Evolutionary conservation across 2,329 filamentous ascomycete genomes (phyloP), one percentile per base, ranked within the genome.

Genomic region (Claviceps sp.): DNA sequence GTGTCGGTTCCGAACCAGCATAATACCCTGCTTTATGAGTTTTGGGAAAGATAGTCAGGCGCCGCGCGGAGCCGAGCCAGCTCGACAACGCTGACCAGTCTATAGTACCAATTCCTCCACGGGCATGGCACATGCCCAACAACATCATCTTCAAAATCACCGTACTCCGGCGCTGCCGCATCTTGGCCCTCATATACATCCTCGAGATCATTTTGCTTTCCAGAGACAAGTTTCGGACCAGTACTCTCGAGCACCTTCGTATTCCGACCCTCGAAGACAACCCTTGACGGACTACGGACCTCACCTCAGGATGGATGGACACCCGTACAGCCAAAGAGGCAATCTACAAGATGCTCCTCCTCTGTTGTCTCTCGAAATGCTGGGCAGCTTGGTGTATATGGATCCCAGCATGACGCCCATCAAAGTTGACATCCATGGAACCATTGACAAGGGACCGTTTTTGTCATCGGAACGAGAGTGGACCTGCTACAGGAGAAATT

Each of bases 401-500:
- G 77, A 86, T 47, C 65, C 61, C 6, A 64, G 59, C 14, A 57
- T 59, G 47, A 69, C 71, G 2, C 70, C 73, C 1, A 75, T 93
- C 57, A 83, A 82, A 56, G 76, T 86, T 20, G 83, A 86, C 14
- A 86, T 95, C 56, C 76, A 83, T 34, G 87, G 86, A 38, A 84
- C 81, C 60, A 88, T 95, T 54, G 87, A 94, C 65, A 94, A 95
- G 60, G 89, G 89, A 0, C 94, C 95, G 68, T 95, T 95, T 64
- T 72, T 82, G 38, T 78, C 77, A 5, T 46, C 48, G 3, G 89
- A 94, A 51, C 76, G 79, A 17, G 87, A 90, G 59, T 95, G 88
- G 88, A 95, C 89, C 0, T 95, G 89, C 69, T 95, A 95, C 64
- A 78, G 89, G 37, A 78, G 90, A 44, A 95, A 95, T 65, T 95